Conservation (phyloP, 78 protist genomes). For the Dictyostelium citrinum region DNA sequence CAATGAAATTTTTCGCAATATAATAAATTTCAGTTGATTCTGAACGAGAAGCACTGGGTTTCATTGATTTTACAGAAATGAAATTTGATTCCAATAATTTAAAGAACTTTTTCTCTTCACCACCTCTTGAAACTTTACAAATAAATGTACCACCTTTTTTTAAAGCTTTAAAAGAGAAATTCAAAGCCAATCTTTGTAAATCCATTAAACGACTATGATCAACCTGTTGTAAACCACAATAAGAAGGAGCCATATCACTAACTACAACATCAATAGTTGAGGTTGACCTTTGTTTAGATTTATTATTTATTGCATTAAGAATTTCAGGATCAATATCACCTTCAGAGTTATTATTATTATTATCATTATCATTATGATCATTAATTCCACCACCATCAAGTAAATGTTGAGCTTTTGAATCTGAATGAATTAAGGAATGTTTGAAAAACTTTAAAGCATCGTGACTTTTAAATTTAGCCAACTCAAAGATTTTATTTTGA, state of each 20-base stretch:
- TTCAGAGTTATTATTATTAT: no score
- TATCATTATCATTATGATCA: not conserved
- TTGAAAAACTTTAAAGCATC: not conserved
- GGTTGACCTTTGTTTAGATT: no score
- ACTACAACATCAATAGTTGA: conserved; percentile 19
- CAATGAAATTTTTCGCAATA: conserved; percentile 24
- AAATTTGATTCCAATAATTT: conserved; percentile 9
- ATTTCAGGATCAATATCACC: no score
- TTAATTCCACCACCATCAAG: not conserved
- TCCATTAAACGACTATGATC: conserved; percentile 51
- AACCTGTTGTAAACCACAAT: conserved; percentile 6
- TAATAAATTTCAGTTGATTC: conserved; percentile 69
- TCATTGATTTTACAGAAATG: conserved; percentile 36
- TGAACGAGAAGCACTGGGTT: conserved; percentile 60
- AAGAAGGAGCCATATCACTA: conserved; percentile 66
- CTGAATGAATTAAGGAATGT: not conserved
- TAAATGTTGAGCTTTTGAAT: not conserved
- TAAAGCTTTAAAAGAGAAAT: not conserved
- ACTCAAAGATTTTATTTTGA: not conserved
- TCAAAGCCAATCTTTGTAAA: not conserved
- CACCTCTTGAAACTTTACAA: conserved; percentile 61
- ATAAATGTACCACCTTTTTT: conserved; percentile 47
- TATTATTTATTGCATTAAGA: no score
- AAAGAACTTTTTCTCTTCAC: conserved; percentile 16
- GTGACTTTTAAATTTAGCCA: not conserved